Evolutionary conservation across 2,329 filamentous ascomycete species (phyloP), one percentile per base, ranked within the genome.

Genomic region (Escovopsis weberi): DNA sequence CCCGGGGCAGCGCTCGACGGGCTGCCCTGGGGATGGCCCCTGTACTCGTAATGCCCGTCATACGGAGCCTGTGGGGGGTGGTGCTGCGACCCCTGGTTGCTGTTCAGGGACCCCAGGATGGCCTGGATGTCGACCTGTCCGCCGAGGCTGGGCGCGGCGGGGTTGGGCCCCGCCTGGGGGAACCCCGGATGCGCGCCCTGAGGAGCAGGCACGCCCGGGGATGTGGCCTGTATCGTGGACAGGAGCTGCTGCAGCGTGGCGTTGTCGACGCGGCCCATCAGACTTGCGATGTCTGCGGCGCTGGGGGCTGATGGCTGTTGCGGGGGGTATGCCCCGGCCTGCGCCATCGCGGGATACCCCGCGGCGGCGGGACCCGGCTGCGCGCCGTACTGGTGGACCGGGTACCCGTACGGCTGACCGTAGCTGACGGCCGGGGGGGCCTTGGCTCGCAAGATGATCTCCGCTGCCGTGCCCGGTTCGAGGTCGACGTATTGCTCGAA

Each of bases 401-500:
- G 42, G 36, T 59, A 60, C 40, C 52, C 48, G 38, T 60, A 60
- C 9, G 50, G 45, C 50, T 62, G 58, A 12, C 51, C 48, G 41
- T 62, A 59, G 47, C 47, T 52, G 33, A 54, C 48, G 5, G 47
- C 50, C 10, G 54, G 53, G 2, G 59, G 57, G 10, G 66, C 61
- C 58, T 84, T 88, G 41, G 80, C 75, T 45, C 85, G 76, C 36
- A 81, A 59, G 44, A 94, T 82, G 12, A 96, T 75, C 51, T 93
- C 85, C 12, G 83, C 85, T 4, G 85, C 86, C 38, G 87, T 78
- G 6, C 67, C 61, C 1, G 87, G 83, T 33, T 93, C 82, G 2
- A 95, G 70, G 51, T 88, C 80, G 44, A 82, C 75, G 58, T 96
- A 96, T 57, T 93, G 82, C 52, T 94, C 85, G 57, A 85, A 95